Evolutionary conservation across 345 rosid species (phyloP), one percentile per base, ranked within the genome.

Genomic region (Clausena lansium): DNA sequence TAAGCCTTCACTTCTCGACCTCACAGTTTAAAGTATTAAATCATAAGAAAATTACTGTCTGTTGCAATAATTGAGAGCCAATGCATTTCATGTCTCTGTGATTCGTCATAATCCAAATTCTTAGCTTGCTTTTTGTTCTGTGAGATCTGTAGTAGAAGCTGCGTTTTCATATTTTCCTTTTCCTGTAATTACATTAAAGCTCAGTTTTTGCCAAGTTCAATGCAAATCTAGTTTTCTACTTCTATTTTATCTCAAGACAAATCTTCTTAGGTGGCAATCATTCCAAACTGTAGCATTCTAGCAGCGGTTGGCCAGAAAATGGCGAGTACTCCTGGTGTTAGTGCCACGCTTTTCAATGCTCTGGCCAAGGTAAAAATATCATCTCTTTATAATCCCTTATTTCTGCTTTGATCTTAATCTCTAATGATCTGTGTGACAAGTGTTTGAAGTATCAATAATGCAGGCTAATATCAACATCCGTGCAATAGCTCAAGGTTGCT

Each of bases 271-370:
- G 94, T 96, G 73, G 93, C 88, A 39, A 81, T 96, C 67, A 85
- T 96, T 83, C 92, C 87, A 61, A 94, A 92, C 72, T 94, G 98
- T 87, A 94, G 99, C 84, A 94, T 96, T 86, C 86, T 96, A 83
- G 98, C 99, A 58, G 79, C 98, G 30, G 98, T 96, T 67, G 99
- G 99, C 73, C 98, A 94, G 93, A 94, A 91, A 85, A 96, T 96
- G 99, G 98, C 99, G 1, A 96, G 99, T 61, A 96, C 99, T 68
- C 98, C 98, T 71, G 98, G 99, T 77, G 99, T 96, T 70, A 91
- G 97, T 83, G 93, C 95, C 70, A 92, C 98, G n/a, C 93, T 96
- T 85, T 96, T 96, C 87, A 91, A 88, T 89, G 99, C 98, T 68
- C 79, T 94, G 70, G 98, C 98, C 9, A 94, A 96, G 97, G 99